Percentiles rank a stretch among this genome's conserved stretches.
These are phyloP conservation scores for Pyrenochaeta sp. DNA, from an alignment of 2,329 filamentous ascomycete species.

Conservation along the genomic window DNA sequence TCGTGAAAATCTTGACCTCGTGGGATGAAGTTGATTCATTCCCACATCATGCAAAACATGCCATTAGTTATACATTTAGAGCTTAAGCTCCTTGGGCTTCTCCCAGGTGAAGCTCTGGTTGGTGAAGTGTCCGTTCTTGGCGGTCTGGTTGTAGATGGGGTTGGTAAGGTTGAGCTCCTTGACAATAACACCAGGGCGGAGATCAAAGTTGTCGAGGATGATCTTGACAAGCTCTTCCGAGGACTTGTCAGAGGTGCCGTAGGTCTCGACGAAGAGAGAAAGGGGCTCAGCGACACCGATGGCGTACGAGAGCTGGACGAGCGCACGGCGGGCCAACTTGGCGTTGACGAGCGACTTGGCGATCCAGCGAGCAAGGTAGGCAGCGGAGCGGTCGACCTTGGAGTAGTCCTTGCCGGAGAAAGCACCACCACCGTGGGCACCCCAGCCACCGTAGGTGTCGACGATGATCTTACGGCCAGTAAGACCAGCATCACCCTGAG, in stretches of 20 bases:
- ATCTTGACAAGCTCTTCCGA: conserved; percentile 95
- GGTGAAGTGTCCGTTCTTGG: conserved; percentile 99
- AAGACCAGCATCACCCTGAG: conserved; percentile 97
- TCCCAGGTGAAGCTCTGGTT: conserved; percentile 99
- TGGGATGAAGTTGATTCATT: conserved; percentile 51
- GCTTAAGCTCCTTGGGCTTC: conserved; percentile 93
- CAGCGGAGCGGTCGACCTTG: conserved; percentile 98
- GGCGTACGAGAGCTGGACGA: conserved; percentile 98
- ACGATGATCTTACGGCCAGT: conserved; percentile 99
- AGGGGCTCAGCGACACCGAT: conserved; percentile 98
- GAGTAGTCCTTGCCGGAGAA: conserved; percentile 99
- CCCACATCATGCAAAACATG: conserved; percentile 42
- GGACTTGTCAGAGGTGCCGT: conserved; percentile 89
- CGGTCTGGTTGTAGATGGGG: conserved; percentile 97
- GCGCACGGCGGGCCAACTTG: conserved; percentile 86
- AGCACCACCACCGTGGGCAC: conserved; percentile 98
- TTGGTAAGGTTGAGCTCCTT: conserved; percentile 93
- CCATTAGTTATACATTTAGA: conserved; percentile 65
- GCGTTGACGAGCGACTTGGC: conserved; percentile 96
- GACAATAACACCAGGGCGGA: conserved; percentile 97
- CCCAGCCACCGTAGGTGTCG: conserved; percentile 99
- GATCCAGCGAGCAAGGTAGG: conserved; percentile 97
- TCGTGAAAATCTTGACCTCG: conserved; percentile 37
- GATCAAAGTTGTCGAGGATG: conserved; percentile 95
- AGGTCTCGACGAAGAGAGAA: conserved; percentile 96